phyloP scores from a whole-genome alignment of 2,329 filamentous ascomycete species.

The Fusarium kyushuense region DNA sequence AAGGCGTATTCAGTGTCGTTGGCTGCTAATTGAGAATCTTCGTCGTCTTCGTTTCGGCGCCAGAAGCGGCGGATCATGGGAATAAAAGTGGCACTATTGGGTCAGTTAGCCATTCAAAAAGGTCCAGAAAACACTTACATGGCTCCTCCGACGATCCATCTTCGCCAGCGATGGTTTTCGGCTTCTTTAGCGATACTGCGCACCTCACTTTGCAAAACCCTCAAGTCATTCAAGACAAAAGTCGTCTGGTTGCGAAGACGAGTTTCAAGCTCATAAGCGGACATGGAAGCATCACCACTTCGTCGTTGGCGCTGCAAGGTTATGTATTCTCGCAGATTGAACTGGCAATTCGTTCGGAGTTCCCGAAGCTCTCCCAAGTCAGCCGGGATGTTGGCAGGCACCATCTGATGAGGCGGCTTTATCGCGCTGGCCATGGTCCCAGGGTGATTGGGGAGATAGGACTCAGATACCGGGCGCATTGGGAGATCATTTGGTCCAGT shows the following conservation, averaged over 20 bases:
- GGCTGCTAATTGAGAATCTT: slow-evolving; percentile 53
- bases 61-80: slow-evolving; percentile 66
- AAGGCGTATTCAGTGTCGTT: slow-evolving; percentile 72
- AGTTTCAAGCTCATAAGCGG: slow-evolving; percentile 55
- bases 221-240: slow-evolving; percentile 60
- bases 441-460: slow-evolving; percentile 38
- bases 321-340: slow-evolving; percentile 54
- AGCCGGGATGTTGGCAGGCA: slow-evolving; percentile 35
- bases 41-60: slow-evolving; percentile 57
- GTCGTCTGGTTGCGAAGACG: slow-evolving; percentile 59
- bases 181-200: slow-evolving; percentile 57
- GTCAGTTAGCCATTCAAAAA: slow-evolving; percentile 13
- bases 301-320: slow-evolving; percentile 50
- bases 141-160: slow-evolving; percentile 64
- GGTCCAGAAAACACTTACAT: slow-evolving; percentile 55
- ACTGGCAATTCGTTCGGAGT: slow-evolving; percentile 53
- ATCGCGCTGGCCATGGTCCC: slow-evolving; percentile 37
- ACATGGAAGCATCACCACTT: slow-evolving; percentile 47
- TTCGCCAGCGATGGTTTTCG: slow-evolving; percentile 64
- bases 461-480: slow-evolving; percentile 42
- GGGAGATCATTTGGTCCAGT: slow-evolving; percentile 35
- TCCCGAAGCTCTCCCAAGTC: slow-evolving; percentile 49
- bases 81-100: slow-evolving; percentile 62
- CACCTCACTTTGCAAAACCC: slow-evolving; percentile 59
- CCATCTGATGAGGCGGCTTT: slow-evolving; percentile 35